A percentile compares a stretch with the other conserved stretches of the same genome.
These are phyloP conservation scores for Rachicladosporium sp. DNA, from an alignment of 2,329 filamentous ascomycete genomes.

Conservation along the genomic window DNA sequence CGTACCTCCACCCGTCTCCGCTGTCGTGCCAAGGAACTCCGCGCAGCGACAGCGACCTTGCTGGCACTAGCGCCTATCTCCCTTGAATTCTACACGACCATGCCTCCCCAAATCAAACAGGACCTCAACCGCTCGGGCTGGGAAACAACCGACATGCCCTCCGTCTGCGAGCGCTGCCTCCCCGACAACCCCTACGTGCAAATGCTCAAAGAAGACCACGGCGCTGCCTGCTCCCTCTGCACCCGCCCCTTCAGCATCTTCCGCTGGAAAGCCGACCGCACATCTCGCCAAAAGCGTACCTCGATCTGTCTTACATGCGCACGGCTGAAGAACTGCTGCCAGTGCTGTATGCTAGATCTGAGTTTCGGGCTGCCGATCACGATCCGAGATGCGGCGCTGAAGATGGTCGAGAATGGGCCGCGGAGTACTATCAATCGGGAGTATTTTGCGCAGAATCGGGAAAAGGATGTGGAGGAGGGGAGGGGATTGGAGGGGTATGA, in stretches of 20 bases:
- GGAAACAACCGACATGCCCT: constrained; percentile 87
- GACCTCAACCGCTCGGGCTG: constrained; percentile 91
- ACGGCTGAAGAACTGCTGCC: constrained; percentile 95
- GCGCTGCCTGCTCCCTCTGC: constrained; percentile 58
- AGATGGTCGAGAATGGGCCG: constrained; percentile 93
- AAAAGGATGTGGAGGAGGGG: constrained; percentile 88
- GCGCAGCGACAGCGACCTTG: no score
- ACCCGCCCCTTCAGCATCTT: constrained; percentile 94
- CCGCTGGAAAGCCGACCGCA: constrained; percentile 85
- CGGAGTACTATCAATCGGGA: constrained; percentile 88
- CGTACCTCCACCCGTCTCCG: no score
- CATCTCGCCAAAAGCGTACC: constrained; percentile 80
- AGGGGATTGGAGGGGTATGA: constrained; percentile 81
- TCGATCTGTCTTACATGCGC: constrained; percentile 96
- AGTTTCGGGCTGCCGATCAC: constrained; percentile 92
- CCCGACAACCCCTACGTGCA: constrained; percentile 96
- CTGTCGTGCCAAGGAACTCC: no score
- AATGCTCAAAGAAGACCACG: constrained; percentile 96
- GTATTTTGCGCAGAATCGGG: constrained; percentile 96
- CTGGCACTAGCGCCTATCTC: no score
- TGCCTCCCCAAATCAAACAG: constrained; percentile 90
- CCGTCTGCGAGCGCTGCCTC: constrained; percentile 82
- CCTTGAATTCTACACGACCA: constrained; percentile 23
- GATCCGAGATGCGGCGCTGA: constrained; percentile 87
- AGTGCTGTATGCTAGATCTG: constrained; percentile 96